phyloP scores from a whole-genome alignment of 371 early-diverging fungal genomes.

The Funneliformis caledonium region DNA sequence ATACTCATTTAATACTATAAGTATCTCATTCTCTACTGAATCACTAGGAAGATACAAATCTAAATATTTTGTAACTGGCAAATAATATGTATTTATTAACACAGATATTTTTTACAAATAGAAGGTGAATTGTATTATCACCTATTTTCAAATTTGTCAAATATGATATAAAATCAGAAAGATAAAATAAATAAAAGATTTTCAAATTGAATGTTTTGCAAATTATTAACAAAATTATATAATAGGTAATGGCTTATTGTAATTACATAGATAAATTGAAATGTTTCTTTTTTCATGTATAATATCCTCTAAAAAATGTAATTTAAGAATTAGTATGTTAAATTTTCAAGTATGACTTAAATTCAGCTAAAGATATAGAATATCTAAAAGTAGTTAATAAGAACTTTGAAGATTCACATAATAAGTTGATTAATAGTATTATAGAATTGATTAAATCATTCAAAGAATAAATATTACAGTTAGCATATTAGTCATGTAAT shows the following conservation, averaged over 20 bases:
- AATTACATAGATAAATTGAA: not conserved
- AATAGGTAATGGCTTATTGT: not conserved
- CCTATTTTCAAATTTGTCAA: no score
- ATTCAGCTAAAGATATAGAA: not conserved
- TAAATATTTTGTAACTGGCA: not conserved
- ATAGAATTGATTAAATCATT: not conserved
- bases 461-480: not conserved
- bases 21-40: no score
- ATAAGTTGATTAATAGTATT: not conserved
- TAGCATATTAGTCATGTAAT: no score
- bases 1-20: no score
- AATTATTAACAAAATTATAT: no score
- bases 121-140: not conserved
- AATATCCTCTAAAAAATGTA: not conserved
- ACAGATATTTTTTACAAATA: not conserved
- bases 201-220: no score
- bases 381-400: not conserved
- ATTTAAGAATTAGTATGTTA: not conserved
- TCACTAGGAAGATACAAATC: no score
- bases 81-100: not conserved
- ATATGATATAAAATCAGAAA: no score
- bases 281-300: not conserved
- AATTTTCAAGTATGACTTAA: not conserved
- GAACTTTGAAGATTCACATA: not conserved
- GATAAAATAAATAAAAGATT: no score